Conservation (phyloP, 2,329 filamentous ascomycete species). For the Fusarium bulbicola region DNA sequence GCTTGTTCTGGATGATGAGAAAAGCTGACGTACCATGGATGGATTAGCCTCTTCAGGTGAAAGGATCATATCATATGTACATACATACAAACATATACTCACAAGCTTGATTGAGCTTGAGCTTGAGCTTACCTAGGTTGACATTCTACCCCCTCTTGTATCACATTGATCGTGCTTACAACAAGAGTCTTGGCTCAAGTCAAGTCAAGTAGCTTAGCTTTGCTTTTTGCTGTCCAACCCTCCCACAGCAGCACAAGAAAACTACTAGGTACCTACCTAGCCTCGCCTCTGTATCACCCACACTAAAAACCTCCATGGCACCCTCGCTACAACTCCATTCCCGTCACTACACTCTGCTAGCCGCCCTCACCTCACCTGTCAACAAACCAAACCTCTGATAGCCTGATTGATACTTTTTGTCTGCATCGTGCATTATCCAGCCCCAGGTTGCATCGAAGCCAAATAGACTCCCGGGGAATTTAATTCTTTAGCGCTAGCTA, state of each 20-base stretch:
- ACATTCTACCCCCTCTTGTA: slow-evolving; percentile 4
- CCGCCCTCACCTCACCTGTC: slow-evolving; percentile 2
- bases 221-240: not conserved
- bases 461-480: slow-evolving; percentile 28
- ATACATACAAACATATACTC: not conserved
- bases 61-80: not conserved
- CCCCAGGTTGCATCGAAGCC: slow-evolving; percentile 16
- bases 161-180: slow-evolving; percentile 14
- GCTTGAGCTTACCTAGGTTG: not conserved
- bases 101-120: not conserved
- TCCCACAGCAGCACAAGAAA: not conserved
- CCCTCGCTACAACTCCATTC: not conserved
- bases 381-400: not conserved
- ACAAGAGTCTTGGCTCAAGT: not conserved
- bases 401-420: not conserved
- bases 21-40: not conserved
- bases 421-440: slow-evolving; percentile 2
- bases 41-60: not conserved
- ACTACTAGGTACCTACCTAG: not conserved
- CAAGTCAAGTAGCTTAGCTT: not conserved
- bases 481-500: slow-evolving; percentile 23
- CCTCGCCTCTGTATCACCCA: slow-evolving; percentile 34
- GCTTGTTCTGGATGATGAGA: not conserved
- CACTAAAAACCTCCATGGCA: not conserved
- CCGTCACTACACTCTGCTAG: slow-evolving; percentile 32